Percentiles rank a stretch among this genome's conserved stretches.
Conservation (phyloP, 2,329 filamentous ascomycete species). For the Fusarium neocosmosporiellum region DNA sequence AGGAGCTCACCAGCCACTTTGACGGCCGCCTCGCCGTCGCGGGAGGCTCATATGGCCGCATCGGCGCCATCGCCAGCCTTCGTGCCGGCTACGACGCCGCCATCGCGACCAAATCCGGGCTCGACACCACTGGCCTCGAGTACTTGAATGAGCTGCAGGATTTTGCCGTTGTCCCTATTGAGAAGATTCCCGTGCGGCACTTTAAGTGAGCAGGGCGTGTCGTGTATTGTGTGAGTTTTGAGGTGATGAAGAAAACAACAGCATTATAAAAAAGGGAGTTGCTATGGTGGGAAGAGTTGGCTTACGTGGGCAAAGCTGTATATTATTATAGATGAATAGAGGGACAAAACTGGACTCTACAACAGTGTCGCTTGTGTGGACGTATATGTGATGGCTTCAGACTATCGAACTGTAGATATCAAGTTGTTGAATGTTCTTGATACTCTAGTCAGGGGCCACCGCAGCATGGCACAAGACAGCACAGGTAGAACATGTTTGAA, state of each 20-base stretch:
- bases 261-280: conserved; percentile 1
- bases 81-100: conserved; percentile 55
- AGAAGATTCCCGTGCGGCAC: conserved; percentile 43
- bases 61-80: conserved; percentile 64
- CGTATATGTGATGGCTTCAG: not conserved
- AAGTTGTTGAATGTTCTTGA: not conserved
- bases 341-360: not conserved
- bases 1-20: conserved; percentile 66
- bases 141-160: conserved; percentile 35
- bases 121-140: conserved; percentile 47
- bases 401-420: not conserved
- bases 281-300: not conserved
- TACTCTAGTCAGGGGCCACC: not conserved
- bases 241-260: not conserved
- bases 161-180: conserved; percentile 41
- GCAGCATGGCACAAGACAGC: not conserved
- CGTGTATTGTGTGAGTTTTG: not conserved
- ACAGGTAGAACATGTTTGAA: not conserved
- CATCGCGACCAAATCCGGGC: conserved; percentile 30
- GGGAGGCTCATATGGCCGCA: conserved; percentile 64
- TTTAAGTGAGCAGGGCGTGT: conserved; percentile 3
- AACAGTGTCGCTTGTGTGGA: not conserved
- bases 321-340: conserved; percentile 21
- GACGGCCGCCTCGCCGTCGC: conserved; percentile 72
- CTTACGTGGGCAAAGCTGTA: conserved; percentile 19